Evolutionary conservation across 768 basidiomycete genomes (phyloP), one percentile per base, ranked within the genome.

Genomic region (Termitomyces sp.): DNA sequence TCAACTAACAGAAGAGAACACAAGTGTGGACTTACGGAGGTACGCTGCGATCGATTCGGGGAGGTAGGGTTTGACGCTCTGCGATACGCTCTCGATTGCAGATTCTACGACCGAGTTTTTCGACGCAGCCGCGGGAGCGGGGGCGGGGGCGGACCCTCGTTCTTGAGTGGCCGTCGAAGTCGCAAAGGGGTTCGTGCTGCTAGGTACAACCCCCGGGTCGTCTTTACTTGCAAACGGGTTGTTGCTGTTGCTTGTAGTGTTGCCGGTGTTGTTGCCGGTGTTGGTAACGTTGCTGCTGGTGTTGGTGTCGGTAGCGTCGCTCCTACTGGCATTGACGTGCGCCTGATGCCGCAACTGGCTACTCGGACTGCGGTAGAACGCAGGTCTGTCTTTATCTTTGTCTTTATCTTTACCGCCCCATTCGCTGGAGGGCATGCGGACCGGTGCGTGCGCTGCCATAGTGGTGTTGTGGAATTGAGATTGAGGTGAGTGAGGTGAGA

Each of bases 21-120:
- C 16, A 16, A 7, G 10, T 1, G 16, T 3, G 36, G 5, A 56
- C 51, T 20, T 14, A 56, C 59, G 58, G 37, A 57, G 52, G 41
- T 37, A 51, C 9, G 47, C 56, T 4, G 58, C 51, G 22, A 59
- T 31, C 6, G 60, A 54, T 31, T 34, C 55, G 3, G 59, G 63
- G 20, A 63, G 55, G 39, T 61, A 59, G 2, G 58, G 58, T 22
- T 57, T 63, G 6, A 56, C 53, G 1, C 53, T 61, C 18, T 60
- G 58, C 0, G 55, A 20, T 4, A 49, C 58, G 14, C 44, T 57
- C 8, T 59, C 56, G 9, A 62, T 20, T 2, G 60, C 58, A 5
- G n/a, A 42, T n/a, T n/a, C 47, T 3, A 43, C 39, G 8, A 10
- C 10, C 10, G 32, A 6, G 32, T 29, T 29, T 29, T 29, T 29